Base-by-base conservation (phyloP, 2,329 filamentous ascomycete species). In the Phaeophleospora eucalypticola region DNA sequence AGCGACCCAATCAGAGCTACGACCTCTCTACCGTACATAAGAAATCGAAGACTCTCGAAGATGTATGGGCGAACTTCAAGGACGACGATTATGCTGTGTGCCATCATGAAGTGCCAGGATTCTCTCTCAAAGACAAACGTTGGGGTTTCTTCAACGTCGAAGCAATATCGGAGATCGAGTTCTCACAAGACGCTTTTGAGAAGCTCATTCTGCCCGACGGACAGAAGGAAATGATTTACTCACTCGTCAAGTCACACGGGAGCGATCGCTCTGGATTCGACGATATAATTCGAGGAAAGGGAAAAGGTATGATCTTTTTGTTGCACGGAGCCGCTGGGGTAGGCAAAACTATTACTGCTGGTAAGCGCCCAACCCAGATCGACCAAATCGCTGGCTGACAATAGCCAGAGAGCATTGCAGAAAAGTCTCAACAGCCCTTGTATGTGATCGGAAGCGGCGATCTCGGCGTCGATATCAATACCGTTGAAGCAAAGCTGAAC, bases 231-330 rank as follows among this genome's bases (percentile, higher is more conserved):
- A 58, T 77, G 18, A 69, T 78, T 37, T 32, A 32, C n/a, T 32
- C 27, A 8, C 65, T 75, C 3, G 71, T 71, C 4, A 68, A 77
- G 54, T 67, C 67, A 4, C 71, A 76, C 42, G 65, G 66, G 20
- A 57, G 62, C 36, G 62, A 69, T 27, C 54, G 62, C n/a, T 64
- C 65, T 20, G 41, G 53, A 7, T 75, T 77, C 52, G 73, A 77
- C 56, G 74, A 78, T 52, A 63, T 78, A 15, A 72, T 79, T 19
- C 65, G 71, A 20, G 75, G 74, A 21, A 79, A 79, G 54, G 77
- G 76, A 9, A 32, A 34, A 12, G 12, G 36, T 10, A 69, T 78
- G 43, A 75, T 78, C 44, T 65, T 78, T 46, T 65, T 78, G 3
- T 67, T 79, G 2, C 69, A 66, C 36, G 76, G 50, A 3, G 54